Evolutionary conservation across 2,329 filamentous ascomycete genomes (phyloP).

Genomic region (Furcasterigmium furcatum): DNA sequence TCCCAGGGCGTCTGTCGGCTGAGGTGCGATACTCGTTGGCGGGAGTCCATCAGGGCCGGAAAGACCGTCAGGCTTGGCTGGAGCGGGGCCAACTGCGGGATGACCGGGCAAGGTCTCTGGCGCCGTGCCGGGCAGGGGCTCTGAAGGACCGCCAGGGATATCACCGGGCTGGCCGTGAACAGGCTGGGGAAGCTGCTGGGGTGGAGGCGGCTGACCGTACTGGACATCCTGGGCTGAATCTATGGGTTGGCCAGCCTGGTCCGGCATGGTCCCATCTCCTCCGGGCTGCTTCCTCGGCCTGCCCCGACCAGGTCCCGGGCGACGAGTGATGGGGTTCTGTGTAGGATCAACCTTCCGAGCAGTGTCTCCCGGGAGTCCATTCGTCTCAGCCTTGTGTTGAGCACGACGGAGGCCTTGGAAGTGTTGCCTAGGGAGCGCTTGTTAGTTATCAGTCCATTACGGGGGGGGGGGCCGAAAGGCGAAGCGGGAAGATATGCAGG

Average conservation of each 20-base stretch:
- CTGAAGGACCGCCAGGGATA: no score
- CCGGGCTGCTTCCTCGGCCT: constrained; percentile 43
- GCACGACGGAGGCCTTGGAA: constrained; percentile 56
- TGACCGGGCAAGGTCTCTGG: neutral
- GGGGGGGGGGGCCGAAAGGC: no score
- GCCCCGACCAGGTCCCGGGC: constrained; percentile 55
- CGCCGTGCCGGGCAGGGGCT: neutral
- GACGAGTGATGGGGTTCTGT: constrained; percentile 55
- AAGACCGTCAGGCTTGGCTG: neutral
- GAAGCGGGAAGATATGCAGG: no score
- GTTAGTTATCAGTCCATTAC: no score
- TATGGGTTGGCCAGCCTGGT: constrained; percentile 2
- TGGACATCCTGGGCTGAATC: constrained; percentile 6
- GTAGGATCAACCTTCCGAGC: constrained; percentile 45
- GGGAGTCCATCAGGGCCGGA: neutral
- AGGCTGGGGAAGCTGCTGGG: neutral
- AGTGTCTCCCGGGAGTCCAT: constrained; percentile 27
- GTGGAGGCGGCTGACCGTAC: constrained; percentile 10
- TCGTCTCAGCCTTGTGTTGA: constrained; percentile 48
- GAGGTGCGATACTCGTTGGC: neutral
- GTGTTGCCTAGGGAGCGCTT: constrained; percentile 54
- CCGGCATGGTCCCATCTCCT: constrained; percentile 5
- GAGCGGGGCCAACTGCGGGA: neutral
- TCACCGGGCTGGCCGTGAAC: neutral
- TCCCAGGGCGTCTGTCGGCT: constrained; percentile 10